Evolutionary conservation across 148 eudicot genomes (phyloP), one percentile per base, ranked within the genome.

Genomic region (Mesembryanthemum crystallinum): DNA sequence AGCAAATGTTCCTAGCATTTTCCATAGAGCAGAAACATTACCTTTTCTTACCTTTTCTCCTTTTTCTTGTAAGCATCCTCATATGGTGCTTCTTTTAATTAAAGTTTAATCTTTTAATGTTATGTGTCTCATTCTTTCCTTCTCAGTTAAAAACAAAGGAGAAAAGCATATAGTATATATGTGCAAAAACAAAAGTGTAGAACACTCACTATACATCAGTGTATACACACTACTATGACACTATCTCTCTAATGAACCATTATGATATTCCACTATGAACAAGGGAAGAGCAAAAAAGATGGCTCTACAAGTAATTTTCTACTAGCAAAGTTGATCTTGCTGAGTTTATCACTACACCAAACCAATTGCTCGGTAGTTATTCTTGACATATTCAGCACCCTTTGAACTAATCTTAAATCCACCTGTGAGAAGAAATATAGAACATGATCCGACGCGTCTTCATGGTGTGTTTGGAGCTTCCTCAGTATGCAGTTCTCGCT

Each of bases 211-310:
- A 15, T 5, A 5, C 30, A 24, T 47, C 32, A 7, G 49, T 15
- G 7, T 30, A 32, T 24, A 25, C 25, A 68, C 14, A 14, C 29
- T 15, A 27, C 64, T 14, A n/a, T n/a, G 39, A 35, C 6, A 35
- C 39, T 35, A 33, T 1, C 57, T 54, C 9, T 6, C 17, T 59
- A 20, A 9, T 12, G 29, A 27, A 18, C 68, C 18, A 54, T 64
- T 64, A 9, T 8, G 6, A 35, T 33, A 5, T 21, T 29, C 64
- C 15, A 74, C 69, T 77, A 79, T 63, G 82, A 89, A 81, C 96
- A 92, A 12, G 99, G 99, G 71, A 95, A 95, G n/a, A 95, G 85
- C 85, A 87, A 85, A 86, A 91, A 88, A 11, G 91, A 85, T 13
- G 91, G 84, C 14, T 92, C 94, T 25, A 89, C 89, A 11, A 75